Conservation (phyloP, 371 early-diverging fungal genomes). For the Cokeromyces recurvatus region DNA sequence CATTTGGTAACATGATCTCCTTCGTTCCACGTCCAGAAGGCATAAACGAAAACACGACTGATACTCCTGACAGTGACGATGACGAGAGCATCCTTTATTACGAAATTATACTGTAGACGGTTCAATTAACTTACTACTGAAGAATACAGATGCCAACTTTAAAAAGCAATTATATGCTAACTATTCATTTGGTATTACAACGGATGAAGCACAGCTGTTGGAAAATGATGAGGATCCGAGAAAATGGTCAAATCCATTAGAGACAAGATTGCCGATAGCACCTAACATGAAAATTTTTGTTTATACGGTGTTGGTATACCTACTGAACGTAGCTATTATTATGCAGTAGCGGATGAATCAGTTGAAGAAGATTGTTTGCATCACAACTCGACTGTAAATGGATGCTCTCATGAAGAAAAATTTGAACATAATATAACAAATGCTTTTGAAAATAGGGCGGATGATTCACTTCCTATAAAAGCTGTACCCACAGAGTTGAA, state of each 20-base stretch:
- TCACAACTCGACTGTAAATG: not conserved
- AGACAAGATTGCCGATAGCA: conserved; percentile 32
- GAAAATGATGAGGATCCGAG: conserved; percentile 47
- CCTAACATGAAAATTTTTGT: conserved; percentile 78
- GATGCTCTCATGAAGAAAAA: conserved; percentile 10
- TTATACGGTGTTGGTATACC: conserved; percentile 79
- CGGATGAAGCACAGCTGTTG: conserved; percentile 50
- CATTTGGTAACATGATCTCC: conserved; percentile 40
- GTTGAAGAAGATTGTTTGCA: not conserved
- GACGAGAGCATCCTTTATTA: conserved; percentile 9
- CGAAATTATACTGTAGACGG: conserved; percentile 52
- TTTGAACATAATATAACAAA: too few relatives aligned
- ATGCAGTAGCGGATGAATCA: conserved; percentile 24
- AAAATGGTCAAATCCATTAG: conserved; percentile 87
- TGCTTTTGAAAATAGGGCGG: too few relatives aligned
- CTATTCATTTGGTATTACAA: conserved; percentile 67
- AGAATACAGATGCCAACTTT: conserved; percentile 48
- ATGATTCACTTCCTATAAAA: too few relatives aligned
- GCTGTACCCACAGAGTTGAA: too few relatives aligned
- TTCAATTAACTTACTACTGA: conserved; percentile 48
- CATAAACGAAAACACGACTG: conserved; percentile 9
- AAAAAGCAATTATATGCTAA: conserved; percentile 46
- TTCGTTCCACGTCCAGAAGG: conserved; percentile 24
- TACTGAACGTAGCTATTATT: conserved; percentile 83
- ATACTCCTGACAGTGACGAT: conserved; percentile 1